Evolutionary conservation across 108 stramenopile genomes (phyloP), one percentile per base, ranked within the genome.

Genomic region (Nitzschia palea): DNA sequence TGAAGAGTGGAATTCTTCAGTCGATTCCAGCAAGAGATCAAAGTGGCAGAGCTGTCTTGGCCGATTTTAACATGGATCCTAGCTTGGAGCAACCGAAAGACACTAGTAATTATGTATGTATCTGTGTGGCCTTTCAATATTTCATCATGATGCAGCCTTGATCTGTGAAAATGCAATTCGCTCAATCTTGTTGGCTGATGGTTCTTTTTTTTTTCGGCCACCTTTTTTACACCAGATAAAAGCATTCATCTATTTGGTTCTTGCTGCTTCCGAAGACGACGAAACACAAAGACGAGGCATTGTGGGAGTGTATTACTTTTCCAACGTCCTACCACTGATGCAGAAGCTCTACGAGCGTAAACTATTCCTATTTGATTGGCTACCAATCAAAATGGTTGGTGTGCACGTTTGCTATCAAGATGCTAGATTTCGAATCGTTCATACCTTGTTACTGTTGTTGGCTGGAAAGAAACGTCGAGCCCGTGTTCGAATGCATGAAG

Each of bases 11-110:
- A 18, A 40, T 23, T 1, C 14, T 62, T 4, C 76, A 70, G 37
- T 12, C 70, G 0, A 15, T 77, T 6, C 64, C 76, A 14, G 63
- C 44, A 4, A 44, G 69, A 37, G 76, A 77, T 55, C 42, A 53
- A 23, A 44, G 37, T 17, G 76, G 76, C 29, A 62, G 76, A 23
- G 60, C 54, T 23, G 44, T 77, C 18, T 22, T 59, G 3, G 33
- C 35, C 26, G 57, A 59, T 59, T 37, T 59, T 9, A 59, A 59
- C 57, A 59, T 59, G 57, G 22, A 35, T 22, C 4, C 8, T 37
- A 37, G 23, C 30, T 20, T 5, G 14, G 4, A 59, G 22, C 3
- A 17, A 10, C 37, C 37, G 47, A 48, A 48, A 18, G 4, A 48
- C 17, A 22, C 37, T 17, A 35, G 37, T 31, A 59, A 37, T 59